Evolutionary conservation across 2,329 filamentous ascomycete species (phyloP).

Genomic region (Trichoderma arundinaceum): DNA sequence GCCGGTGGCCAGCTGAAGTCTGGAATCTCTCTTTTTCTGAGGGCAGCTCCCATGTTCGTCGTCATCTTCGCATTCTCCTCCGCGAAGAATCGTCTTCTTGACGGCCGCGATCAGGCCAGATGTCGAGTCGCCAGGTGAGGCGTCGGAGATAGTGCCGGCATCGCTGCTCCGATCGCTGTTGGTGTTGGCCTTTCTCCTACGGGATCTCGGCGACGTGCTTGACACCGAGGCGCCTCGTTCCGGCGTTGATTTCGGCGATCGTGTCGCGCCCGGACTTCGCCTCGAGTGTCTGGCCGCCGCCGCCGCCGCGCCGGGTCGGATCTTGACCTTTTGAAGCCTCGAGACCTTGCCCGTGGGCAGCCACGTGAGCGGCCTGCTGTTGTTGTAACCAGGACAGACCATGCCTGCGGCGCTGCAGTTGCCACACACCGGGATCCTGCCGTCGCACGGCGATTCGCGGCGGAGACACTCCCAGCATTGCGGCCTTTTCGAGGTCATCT

Average conservation of each 20-base stretch:
- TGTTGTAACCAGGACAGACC: slow-evolving; percentile 48
- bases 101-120: neutral
- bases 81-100: neutral
- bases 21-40: neutral
- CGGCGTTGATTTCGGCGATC: neutral
- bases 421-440: slow-evolving; percentile 44
- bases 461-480: slow-evolving; percentile 53
- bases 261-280: neutral
- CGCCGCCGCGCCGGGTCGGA: neutral
- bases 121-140: slow-evolving; percentile 14
- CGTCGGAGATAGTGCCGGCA: slow-evolving; percentile 17
- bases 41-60: neutral
- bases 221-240: neutral
- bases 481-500: slow-evolving; percentile 27
- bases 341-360: slow-evolving; percentile 46
- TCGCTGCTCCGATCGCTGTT: slow-evolving; percentile 20
- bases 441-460: slow-evolving; percentile 50
- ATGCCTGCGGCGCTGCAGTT: slow-evolving; percentile 44
- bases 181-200: neutral
- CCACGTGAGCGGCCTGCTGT: slow-evolving; percentile 48
- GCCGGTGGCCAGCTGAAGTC: slow-evolving; percentile 9
- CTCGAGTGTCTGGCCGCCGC: neutral
- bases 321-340: slow-evolving; percentile 23
- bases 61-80: neutral
- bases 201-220: neutral